Conservation (phyloP, 1,139 yeast species). For the Kurtzmaniella quercitrusa region DNA sequence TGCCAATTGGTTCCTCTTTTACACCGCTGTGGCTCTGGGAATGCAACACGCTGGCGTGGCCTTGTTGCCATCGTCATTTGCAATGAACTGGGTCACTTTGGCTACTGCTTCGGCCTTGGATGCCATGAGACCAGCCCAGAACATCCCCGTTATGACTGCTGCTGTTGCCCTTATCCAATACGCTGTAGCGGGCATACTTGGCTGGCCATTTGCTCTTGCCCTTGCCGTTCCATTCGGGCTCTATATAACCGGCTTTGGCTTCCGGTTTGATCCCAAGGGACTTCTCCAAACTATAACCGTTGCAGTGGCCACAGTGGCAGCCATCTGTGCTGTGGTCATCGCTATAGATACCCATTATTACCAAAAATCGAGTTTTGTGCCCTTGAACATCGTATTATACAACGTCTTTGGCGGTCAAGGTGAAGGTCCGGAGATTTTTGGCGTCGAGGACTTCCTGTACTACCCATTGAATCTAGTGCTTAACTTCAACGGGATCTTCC, state of each 20-base stretch:
- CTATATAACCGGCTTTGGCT: slow-evolving; percentile 17
- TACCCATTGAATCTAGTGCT: slow-evolving; percentile 65
- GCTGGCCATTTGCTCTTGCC: slow-evolving; percentile 88
- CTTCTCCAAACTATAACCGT: slow-evolving; percentile 12
- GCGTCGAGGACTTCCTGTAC: slow-evolving; percentile 78
- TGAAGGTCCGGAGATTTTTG: slow-evolving; percentile 87
- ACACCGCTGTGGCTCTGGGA: slow-evolving; percentile 52
- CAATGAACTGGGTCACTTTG: slow-evolving; percentile 63
- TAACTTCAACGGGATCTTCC: slow-evolving; percentile 61
- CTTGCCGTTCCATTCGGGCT: slow-evolving; percentile 58
- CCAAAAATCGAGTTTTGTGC: slow-evolving; percentile 61
- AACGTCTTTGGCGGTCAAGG: slow-evolving; percentile 74
- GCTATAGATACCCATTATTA: slow-evolving; percentile 65
- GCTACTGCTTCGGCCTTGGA: slow-evolving; percentile 43
- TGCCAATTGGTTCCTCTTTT: slow-evolving; percentile 56
- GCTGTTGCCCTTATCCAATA: slow-evolving; percentile 44
- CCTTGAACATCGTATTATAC: slow-evolving; percentile 77
- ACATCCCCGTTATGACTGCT: slow-evolving; percentile 11
- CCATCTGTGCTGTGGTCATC: slow-evolving; percentile 31
- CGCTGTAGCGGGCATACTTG: slow-evolving; percentile 67
- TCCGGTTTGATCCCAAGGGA: slow-evolving; percentile 9
- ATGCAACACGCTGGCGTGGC: slow-evolving; percentile 85
- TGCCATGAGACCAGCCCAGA: slow-evolving; percentile 10
- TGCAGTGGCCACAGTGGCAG: slow-evolving; percentile 15
- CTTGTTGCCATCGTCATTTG: slow-evolving; percentile 80